Percentiles rank a stretch among this genome's conserved stretches.
Conservation (phyloP, 306 rosid genomes). For the Cucurbita pepo region DNA sequence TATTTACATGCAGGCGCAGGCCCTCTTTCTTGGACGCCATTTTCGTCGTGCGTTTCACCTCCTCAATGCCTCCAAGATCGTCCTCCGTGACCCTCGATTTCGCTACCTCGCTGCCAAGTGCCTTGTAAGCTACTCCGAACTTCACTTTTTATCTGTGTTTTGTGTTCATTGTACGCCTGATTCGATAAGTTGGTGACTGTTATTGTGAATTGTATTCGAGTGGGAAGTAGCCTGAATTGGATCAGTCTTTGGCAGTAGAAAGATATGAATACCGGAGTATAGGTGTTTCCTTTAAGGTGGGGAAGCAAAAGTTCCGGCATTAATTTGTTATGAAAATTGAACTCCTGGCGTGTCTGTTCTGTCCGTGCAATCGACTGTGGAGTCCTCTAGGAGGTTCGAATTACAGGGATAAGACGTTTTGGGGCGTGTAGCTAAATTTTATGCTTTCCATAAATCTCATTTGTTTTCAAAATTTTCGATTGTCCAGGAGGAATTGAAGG, state of each 20-base stretch:
- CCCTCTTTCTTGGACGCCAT: constrained; percentile 90
- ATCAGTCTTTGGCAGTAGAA: not conserved
- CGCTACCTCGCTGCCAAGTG: constrained; percentile 96
- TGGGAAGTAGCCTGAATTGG: not conserved
- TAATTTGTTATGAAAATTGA: not conserved
- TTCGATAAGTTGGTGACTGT: not conserved
- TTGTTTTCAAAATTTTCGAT: not conserved
- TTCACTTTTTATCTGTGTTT: not conserved
- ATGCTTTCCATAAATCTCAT: not conserved
- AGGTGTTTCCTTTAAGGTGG: not conserved
- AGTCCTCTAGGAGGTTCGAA: not conserved
- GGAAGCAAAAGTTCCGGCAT: not conserved
- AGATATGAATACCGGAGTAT: not conserved
- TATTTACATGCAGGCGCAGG: constrained; percentile 92
- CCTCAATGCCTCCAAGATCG: constrained; percentile 80
- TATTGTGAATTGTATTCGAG: not conserved
- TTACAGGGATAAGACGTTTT: no score
- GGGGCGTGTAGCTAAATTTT: not conserved
- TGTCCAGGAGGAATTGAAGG: constrained; percentile 76
- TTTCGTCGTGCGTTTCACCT: constrained; percentile 91
- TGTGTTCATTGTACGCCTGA: not conserved
- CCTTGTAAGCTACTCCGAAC: constrained; percentile 22
- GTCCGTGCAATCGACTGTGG: not conserved
- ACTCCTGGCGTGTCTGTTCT: not conserved
- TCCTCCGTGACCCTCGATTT: constrained; percentile 78